phyloP scores from a whole-genome alignment of 148 eudicot species.

The Nepenthes gracilis region DNA sequence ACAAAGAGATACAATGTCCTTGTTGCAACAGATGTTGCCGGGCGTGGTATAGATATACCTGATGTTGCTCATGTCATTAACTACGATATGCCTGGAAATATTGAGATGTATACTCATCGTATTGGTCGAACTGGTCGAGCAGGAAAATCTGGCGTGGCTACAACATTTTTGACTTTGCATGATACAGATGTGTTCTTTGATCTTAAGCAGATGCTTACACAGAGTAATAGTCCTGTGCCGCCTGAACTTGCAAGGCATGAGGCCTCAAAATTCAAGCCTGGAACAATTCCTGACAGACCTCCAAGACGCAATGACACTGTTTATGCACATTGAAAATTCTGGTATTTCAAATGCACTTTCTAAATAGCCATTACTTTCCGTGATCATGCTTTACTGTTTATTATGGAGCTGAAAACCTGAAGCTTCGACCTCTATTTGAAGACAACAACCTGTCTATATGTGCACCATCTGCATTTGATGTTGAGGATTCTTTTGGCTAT shows the following conservation, averaged over 20 bases:
- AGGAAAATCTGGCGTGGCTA: constrained; percentile 58
- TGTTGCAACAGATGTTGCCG: constrained; percentile 61
- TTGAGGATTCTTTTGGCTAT: no score
- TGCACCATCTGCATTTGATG: no score
- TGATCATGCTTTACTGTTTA: no score
- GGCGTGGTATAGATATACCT: constrained; percentile 62
- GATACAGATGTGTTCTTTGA: constrained; percentile 72
- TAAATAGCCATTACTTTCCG: no score
- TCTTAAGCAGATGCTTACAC: constrained; percentile 67
- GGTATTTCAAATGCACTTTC: no score
- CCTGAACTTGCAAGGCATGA: constrained; percentile 81
- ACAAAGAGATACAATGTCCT: not conserved
- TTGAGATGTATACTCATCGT: constrained; percentile 59
- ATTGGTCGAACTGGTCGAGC: constrained; percentile 63
- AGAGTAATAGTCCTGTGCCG: constrained; percentile 75
- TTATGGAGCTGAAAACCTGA: no score
- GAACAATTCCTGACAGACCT: constrained; percentile 50
- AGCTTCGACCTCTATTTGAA: no score
- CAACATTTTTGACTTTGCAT: constrained; percentile 66
- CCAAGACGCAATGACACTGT: constrained; percentile 53
- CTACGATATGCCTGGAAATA: constrained; percentile 3
- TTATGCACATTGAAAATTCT: constrained; percentile 26
- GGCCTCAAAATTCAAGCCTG: constrained; percentile 53
- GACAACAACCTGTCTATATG: no score
- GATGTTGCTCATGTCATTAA: constrained; percentile 57